Conservation (phyloP, 768 basidiomycete species). For the Panellus pusillus region DNA sequence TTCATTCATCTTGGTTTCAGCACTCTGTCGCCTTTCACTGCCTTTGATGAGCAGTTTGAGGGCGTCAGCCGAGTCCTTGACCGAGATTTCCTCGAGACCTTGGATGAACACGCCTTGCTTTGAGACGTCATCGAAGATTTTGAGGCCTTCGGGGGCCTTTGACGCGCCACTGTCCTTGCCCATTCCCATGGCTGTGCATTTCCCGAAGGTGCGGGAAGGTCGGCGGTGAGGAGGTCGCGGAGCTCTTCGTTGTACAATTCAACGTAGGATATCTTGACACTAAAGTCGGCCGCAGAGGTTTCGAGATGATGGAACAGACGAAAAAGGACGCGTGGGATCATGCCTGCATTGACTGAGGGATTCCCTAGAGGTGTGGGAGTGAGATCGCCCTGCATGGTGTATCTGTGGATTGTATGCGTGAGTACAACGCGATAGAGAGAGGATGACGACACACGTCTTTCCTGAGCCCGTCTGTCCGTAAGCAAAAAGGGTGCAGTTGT, state of each 20-base stretch:
- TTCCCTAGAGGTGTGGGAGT: constrained; percentile 80
- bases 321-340: constrained; percentile 93
- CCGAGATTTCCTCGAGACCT: constrained; percentile 87
- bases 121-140: constrained; percentile 89
- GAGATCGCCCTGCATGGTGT: constrained; percentile 98
- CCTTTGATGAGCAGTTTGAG: constrained; percentile 85
- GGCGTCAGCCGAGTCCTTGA: constrained; percentile 82
- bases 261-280: constrained; percentile 91
- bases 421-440: background rate
- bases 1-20: constrained; percentile 97
- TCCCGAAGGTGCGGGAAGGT: constrained; percentile 69
- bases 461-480: constrained; percentile 99
- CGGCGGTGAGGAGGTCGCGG: constrained; percentile 83
- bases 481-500: constrained; percentile 96
- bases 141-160: constrained; percentile 63
- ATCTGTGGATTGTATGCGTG: constrained; percentile 39
- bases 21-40: constrained; percentile 87
- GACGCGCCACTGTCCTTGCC: constrained; percentile 34
- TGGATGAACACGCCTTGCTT: constrained; percentile 93
- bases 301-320: constrained; percentile 90
- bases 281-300: constrained; percentile 72
- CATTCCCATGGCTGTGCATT: constrained; percentile 76
- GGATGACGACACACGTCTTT: constrained; percentile 76
- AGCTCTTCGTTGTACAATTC: constrained; percentile 99
- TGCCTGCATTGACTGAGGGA: constrained; percentile 87